Evolutionary conservation across 169 alveolate species (phyloP), one percentile per base, ranked within the genome.

Genomic region (Plasmodium relictum): DNA sequence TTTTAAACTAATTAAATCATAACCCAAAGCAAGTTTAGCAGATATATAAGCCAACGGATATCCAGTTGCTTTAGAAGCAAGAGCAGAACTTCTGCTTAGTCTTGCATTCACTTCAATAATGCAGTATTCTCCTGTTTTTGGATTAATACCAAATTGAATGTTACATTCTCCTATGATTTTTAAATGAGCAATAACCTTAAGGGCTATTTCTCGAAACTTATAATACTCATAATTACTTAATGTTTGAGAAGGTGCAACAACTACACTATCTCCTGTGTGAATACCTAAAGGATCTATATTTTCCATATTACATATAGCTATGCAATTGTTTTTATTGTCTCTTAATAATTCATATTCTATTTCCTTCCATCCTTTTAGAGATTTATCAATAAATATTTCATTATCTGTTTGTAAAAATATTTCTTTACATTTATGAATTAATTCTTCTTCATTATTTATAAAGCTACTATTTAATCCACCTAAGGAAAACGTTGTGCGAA

Each of bases 241-340:
- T 22, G 98, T 96, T 94, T 96, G 97, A 0, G 97, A 96, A 20
- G 98, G 98, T 18, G 98, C 98, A 14, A 96, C 96, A 58, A 96
- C 98, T 52, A 96, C 94, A 89, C 97, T 95, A 66, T 96, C 98
- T 12, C 98, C 98, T n/a, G 98, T 96, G 94, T 96, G 98, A 70
- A 96, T 94, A 52, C 98, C 98, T 69, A 96, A 94, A 20, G 98
- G 98, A 88, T 96, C 97, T 48, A 96, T 91, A 93, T 96, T 96
- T 76, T 96, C 98, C 98, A 96, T 96, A 88, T 96, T 96, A 69
- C 97, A 96, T 12, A 96, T 97, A 50, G 97, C 83, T 63, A 96
- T 93, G 92, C 98, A 96, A 92, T 96, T 96, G 93, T 96, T 95
- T 73, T 94, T 95, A 73, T 90, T 72, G 90, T 96, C 98, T 12